These are phyloP conservation scores for Iris pallida DNA, from an alignment of 116 monocot genomes.

Conservation along the genomic window DNA sequence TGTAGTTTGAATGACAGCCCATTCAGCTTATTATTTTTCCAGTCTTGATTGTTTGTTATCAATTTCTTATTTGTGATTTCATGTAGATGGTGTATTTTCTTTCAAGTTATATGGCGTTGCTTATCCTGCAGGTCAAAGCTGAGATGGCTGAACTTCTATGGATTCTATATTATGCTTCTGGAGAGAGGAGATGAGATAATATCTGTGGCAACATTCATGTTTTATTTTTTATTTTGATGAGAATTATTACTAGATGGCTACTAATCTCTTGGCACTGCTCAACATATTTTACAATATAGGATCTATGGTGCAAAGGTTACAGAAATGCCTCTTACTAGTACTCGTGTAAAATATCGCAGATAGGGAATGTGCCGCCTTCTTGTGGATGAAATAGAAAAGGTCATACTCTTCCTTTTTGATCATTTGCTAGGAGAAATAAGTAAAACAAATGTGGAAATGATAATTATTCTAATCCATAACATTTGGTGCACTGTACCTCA, in stretches of 20 bases:
- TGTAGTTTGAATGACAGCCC: background rate
- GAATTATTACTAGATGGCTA: background rate
- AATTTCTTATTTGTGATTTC: background rate
- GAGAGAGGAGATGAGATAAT: constrained; percentile 56
- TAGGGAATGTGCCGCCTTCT: constrained; percentile 80
- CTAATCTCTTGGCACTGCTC: background rate
- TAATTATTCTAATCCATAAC: no score
- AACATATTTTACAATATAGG: constrained; percentile 20
- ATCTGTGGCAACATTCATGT: constrained; percentile 48
- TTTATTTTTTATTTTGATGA: background rate
- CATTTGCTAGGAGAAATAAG: background rate
- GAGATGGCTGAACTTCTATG: constrained; percentile 55
- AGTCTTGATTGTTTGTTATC: background rate
- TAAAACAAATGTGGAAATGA: no score
- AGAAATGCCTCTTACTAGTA: constrained; percentile 76
- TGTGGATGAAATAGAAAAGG: constrained; percentile 65
- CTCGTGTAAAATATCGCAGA: constrained; percentile 46
- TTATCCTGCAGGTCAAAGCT: constrained; percentile 49
- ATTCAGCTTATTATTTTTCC: background rate
- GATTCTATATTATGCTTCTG: constrained; percentile 66
- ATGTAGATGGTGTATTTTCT: background rate
- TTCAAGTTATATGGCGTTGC: background rate
- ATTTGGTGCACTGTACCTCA: no score
- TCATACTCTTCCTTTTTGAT: constrained; percentile 1
- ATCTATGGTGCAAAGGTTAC: constrained; percentile 59